A percentile compares a stretch with the other conserved stretches of the same genome.
These are phyloP conservation scores for Musa beccarii DNA, from an alignment of 176 grass and related monocot genomes.

Conservation along the genomic window DNA sequence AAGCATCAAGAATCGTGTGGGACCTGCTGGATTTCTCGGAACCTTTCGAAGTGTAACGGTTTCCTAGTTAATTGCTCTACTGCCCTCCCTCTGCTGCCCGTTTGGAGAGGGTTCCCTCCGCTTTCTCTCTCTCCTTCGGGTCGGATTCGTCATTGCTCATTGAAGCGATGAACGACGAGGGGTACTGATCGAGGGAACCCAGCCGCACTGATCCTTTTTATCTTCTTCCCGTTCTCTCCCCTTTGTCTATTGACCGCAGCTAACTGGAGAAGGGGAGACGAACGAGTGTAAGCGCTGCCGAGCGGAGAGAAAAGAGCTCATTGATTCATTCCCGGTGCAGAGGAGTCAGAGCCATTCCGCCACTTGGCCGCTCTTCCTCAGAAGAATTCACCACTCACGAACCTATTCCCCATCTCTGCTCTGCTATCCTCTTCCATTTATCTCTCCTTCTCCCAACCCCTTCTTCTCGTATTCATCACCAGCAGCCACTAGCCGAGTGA, in stretches of 20 bases:
- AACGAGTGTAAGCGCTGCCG: slow-evolving; percentile 1
- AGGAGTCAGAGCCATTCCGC: slow-evolving; percentile 40
- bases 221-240: background rate
- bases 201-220: too few relatives aligned
- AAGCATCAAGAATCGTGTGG: too few relatives aligned
- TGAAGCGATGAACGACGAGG: too few relatives aligned
- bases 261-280: background rate
- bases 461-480: background rate
- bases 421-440: background rate
- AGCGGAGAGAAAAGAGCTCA: slow-evolving; percentile 4
- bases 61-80: too few relatives aligned
- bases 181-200: too few relatives aligned
- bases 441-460: background rate
- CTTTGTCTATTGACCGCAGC: background rate
- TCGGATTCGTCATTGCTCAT: too few relatives aligned
- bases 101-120: too few relatives aligned
- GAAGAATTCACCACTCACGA: slow-evolving; percentile 38
- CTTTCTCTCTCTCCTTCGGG: too few relatives aligned
- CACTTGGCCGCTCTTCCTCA: slow-evolving; percentile 36
- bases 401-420: background rate
- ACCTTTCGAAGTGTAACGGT: too few relatives aligned
- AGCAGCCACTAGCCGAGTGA: background rate
- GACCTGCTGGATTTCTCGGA: too few relatives aligned
- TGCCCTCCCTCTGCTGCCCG: too few relatives aligned
- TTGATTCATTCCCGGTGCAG: slow-evolving; percentile 24